phyloP scores from a whole-genome alignment of 1,139 yeast species.

The Hansenula sp. region DNA sequence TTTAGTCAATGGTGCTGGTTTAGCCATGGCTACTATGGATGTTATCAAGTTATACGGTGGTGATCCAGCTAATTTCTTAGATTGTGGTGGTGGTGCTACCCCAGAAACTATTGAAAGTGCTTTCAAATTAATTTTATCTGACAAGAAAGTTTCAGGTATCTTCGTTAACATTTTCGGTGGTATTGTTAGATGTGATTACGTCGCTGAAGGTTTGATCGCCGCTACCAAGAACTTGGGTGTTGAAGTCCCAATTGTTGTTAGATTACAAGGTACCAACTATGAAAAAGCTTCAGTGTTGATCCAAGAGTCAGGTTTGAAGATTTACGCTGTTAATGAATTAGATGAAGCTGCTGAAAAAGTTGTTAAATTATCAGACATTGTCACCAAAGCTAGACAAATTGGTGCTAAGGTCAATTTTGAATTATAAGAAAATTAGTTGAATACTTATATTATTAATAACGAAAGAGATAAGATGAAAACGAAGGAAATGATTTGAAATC shows the following conservation, averaged over 20 bases:
- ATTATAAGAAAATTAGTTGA: slow-evolving; percentile 10
- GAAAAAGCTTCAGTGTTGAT: slow-evolving; percentile 86
- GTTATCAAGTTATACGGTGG: slow-evolving; percentile 98
- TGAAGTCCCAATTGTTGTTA: slow-evolving; percentile 91
- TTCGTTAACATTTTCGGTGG: slow-evolving; percentile 99
- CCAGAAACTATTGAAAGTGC: slow-evolving; percentile 98
- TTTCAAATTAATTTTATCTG: slow-evolving; percentile 87
- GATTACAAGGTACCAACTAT: slow-evolving; percentile 97
- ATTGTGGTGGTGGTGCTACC: slow-evolving; percentile 99
- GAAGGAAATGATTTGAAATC: neutral
- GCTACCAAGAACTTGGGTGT: slow-evolving; percentile 89
- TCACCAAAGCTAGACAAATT: slow-evolving; percentile 42
- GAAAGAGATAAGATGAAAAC: neutral
- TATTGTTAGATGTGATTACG: slow-evolving; percentile 98
- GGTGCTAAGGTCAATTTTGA: slow-evolving; percentile 47
- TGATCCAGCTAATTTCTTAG: slow-evolving; percentile 97
- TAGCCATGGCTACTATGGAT: slow-evolving; percentile 99
- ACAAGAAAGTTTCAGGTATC: slow-evolving; percentile 88
- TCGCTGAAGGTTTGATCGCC: slow-evolving; percentile 94
- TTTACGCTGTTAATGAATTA: slow-evolving; percentile 86
- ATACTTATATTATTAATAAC: neutral
- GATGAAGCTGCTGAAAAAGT: slow-evolving; percentile 98
- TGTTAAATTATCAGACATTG: slow-evolving; percentile 63
- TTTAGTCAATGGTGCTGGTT: slow-evolving; percentile 98
- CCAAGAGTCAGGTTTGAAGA: slow-evolving; percentile 86